Percentiles rank a stretch among this genome's conserved stretches.
phyloP scores from a whole-genome alignment of 2,329 filamentous ascomycete species.

The Microsporum ferrugineum region DNA sequence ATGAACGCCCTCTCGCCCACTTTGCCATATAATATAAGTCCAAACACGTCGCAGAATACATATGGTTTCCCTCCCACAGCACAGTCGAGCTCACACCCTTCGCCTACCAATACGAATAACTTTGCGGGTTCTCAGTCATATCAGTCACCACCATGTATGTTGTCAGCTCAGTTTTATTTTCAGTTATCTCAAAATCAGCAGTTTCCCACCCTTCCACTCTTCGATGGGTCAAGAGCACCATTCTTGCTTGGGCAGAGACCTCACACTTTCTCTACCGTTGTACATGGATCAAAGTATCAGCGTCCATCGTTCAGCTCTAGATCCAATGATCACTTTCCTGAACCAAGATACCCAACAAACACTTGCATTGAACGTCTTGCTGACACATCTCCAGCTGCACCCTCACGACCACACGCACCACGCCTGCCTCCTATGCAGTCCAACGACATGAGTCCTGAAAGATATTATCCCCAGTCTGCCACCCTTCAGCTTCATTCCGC shows the following conservation, averaged over 20 bases:
- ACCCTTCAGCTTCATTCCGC: constrained; percentile 60
- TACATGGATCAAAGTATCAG: not conserved
- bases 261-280: not conserved
- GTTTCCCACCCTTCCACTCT: not conserved
- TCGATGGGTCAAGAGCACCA: not conserved
- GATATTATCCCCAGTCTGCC: constrained; percentile 59
- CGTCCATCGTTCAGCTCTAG: not conserved
- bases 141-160: constrained; percentile 48
- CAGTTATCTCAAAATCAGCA: not conserved
- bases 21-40: constrained; percentile 61
- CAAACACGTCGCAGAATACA: constrained; percentile 41
- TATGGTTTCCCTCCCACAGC: constrained; percentile 44
- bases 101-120: constrained; percentile 57
- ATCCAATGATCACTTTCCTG: not conserved
- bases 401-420: constrained; percentile 41
- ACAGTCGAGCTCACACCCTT: constrained; percentile 53
- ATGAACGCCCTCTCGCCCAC: constrained; percentile 82
- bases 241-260: not conserved
- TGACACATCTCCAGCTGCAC: constrained; percentile 13
- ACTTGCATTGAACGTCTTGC: not conserved
- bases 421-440: constrained; percentile 65
- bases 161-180: constrained; percentile 5
- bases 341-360: not conserved
- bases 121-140: constrained; percentile 47
- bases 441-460: constrained; percentile 56